Evolutionary conservation across 2,329 filamentous ascomycete species (phyloP), one percentile per base, ranked within the genome.

Genomic region (Aspergillus sp.): DNA sequence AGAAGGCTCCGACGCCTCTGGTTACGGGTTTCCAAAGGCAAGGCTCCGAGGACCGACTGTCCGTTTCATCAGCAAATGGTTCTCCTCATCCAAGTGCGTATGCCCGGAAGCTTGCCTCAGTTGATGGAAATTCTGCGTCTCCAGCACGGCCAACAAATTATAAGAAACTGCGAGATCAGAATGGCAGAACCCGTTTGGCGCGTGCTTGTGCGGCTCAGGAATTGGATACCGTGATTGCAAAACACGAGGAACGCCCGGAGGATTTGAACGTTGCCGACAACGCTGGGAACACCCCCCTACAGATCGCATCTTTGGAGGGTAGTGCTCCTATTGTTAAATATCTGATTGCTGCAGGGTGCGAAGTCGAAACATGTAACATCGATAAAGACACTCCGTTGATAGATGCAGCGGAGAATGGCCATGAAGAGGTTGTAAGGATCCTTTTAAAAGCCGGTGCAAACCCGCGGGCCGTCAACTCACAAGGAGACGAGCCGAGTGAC

Each of bases 341-440:
- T 53, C 78, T 99, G 39, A 86, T 99, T 60, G 85, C 90, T 8
- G 88, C 91, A 61, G 90, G 91, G 34, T 96, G 93, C 74, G 89
- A 90, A 55, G 83, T 95, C 45, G 90, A 97, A 68, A 93, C 83
- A 49, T 87, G 91, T 66, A 87, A 86, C 56, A 84, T 85, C 56
- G 89, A 92, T 66, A 91, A 91, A 68, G 95, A 99, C 68, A 98
- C 95, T 0, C 95, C 95, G 26, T 82, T 99, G 36, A 88, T 99
- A 53, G 95, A 99, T 78, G 95, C 95, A 5, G 92, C 98, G 26
- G 95, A 98, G 66, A 99, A 99, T 68, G 91, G 91, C 1, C 93
- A 99, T 70, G 73, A 96, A 7, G 90, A 89, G 17, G 93, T 98
- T 4, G 90, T 99, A 42, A 90, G 87, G 67, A 80, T 96, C 9